Percentiles rank a stretch among this genome's conserved stretches.
These are phyloP conservation scores for Cryptococcus floricola DNA, from an alignment of 1,284 basidiomycete species.

Conservation along the genomic window DNA sequence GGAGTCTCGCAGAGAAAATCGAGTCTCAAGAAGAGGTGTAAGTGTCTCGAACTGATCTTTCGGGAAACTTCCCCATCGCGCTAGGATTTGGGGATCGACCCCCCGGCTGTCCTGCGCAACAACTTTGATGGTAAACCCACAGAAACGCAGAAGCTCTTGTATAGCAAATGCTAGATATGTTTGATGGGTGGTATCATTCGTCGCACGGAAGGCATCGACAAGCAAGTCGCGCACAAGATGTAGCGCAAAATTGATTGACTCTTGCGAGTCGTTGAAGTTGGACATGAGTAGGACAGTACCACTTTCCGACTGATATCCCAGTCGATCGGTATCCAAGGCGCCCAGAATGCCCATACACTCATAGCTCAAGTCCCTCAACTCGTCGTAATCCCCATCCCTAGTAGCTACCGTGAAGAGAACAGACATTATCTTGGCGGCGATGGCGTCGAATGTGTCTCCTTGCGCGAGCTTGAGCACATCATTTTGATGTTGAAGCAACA, in stretches of 20 bases:
- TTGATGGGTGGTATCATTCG: constrained; percentile 91
- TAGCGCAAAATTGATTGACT: constrained; percentile 75
- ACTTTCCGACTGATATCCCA: constrained; percentile 53
- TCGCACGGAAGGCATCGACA: constrained; percentile 87
- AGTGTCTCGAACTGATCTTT: constrained; percentile 84
- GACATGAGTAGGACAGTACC: constrained; percentile 67
- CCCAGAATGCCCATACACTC: constrained; percentile 93
- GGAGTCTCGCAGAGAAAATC: constrained; percentile 52
- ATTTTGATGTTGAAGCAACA: constrained; percentile 58
- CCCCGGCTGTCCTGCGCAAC: constrained; percentile 52
- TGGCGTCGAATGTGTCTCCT: constrained; percentile 80
- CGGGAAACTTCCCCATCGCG: constrained; percentile 69
- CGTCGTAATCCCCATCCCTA: constrained; percentile 66
- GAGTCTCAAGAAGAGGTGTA: constrained; percentile 76
- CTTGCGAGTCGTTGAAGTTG: constrained; percentile 79
- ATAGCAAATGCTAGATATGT: constrained; percentile 85
- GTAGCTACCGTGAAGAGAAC: constrained; percentile 68
- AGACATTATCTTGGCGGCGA: constrained; percentile 67
- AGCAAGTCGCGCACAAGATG: constrained; percentile 83
- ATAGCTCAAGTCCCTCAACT: constrained; percentile 66
- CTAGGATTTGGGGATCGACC: constrained; percentile 62
- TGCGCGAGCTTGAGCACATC: constrained; percentile 63
- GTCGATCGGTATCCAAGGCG: constrained; percentile 92
- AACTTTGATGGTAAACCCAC: constrained; percentile 67
- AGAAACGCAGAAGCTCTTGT: constrained; percentile 85